Percentiles rank a stretch among this genome's conserved stretches.
Conservation (phyloP, 169 alveolate genomes). For the Eimeria praecox region DNA sequence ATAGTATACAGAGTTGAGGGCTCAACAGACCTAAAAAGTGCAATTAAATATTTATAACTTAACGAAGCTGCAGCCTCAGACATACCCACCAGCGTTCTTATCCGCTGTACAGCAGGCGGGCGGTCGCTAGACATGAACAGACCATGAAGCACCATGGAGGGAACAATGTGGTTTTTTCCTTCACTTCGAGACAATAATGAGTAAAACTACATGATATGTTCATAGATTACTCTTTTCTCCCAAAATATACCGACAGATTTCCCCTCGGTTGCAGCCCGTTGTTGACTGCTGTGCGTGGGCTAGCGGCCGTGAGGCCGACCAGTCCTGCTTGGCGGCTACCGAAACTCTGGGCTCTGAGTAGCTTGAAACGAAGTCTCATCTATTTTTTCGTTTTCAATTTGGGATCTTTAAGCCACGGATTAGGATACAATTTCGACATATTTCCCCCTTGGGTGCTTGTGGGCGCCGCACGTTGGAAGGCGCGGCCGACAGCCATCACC, state of each 20-base stretch:
- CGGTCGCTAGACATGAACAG: neutral
- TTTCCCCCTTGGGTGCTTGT: slow-evolving; percentile 49
- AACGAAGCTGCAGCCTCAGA: neutral
- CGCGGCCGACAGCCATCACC: slow-evolving; percentile 55
- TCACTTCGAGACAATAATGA: neutral
- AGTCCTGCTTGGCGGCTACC: slow-evolving; percentile 23
- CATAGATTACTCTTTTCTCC: neutral
- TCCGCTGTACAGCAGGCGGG: neutral
- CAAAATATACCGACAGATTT: neutral
- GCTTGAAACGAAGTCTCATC: neutral
- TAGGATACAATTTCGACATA: neutral
- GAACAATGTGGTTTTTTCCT: neutral
- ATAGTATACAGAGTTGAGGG: too few species aligned
- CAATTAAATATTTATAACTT: neutral
- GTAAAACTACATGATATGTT: neutral
- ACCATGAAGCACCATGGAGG: neutral
- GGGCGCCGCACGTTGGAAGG: slow-evolving; percentile 59
- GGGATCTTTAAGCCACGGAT: neutral
- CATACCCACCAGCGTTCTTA: neutral
- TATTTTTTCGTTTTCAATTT: neutral
- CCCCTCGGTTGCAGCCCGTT: neutral
- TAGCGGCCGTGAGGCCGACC: slow-evolving; percentile 62
- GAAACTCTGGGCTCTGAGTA: neutral
- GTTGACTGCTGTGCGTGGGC: slow-evolving; percentile 14
- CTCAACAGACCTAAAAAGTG: neutral